A percentile compares a stretch with the other conserved stretches of the same genome.
phyloP scores from a whole-genome alignment of 208 protist genomes.

The Trypanosoma lewisi region DNA sequence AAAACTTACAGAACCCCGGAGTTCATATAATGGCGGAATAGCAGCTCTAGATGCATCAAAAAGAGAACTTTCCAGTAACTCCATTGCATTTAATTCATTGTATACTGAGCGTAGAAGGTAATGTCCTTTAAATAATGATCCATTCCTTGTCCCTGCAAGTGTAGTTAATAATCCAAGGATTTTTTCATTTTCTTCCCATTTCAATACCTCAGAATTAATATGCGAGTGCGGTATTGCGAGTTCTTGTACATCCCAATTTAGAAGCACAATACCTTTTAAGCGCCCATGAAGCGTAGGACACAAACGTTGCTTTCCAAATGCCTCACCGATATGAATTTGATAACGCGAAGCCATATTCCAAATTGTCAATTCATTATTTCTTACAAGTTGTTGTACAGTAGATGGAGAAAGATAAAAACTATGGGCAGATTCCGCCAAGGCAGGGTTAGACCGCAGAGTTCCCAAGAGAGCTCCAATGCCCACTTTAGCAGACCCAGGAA shows the following conservation, averaged over 20 bases:
- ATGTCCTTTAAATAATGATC: slow-evolving; percentile 38
- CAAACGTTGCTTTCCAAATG: slow-evolving; percentile 34
- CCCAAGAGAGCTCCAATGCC: slow-evolving; percentile 64
- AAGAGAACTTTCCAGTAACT: slow-evolving; percentile 1
- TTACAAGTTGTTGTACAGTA: slow-evolving; percentile 27
- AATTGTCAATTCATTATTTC: slow-evolving; percentile 45
- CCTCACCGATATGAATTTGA: slow-evolving; percentile 36
- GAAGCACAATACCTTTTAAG: slow-evolving; percentile 50
- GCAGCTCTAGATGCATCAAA: background rate
- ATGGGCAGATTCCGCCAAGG: slow-evolving; percentile 25
- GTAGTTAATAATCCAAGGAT: background rate
- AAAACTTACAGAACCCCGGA: slow-evolving; percentile 22
- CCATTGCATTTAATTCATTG: slow-evolving; percentile 25
- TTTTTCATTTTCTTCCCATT: slow-evolving; percentile 9
- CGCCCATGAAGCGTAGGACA: slow-evolving; percentile 34
- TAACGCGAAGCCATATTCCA: slow-evolving; percentile 55
- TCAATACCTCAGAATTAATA: slow-evolving; percentile 1
- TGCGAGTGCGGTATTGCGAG: slow-evolving; percentile 11
- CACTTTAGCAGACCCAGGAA: slow-evolving; percentile 45
- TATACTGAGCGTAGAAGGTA: slow-evolving; percentile 50
- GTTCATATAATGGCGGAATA: slow-evolving; percentile 17
- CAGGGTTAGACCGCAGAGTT: slow-evolving; percentile 59
- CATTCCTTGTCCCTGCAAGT: slow-evolving; percentile 18
- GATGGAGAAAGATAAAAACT: slow-evolving; percentile 10
- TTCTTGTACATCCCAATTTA: slow-evolving; percentile 55